phyloP scores from a whole-genome alignment of 768 basidiomycete species.

The Pulveroboletus sp. region DNA sequence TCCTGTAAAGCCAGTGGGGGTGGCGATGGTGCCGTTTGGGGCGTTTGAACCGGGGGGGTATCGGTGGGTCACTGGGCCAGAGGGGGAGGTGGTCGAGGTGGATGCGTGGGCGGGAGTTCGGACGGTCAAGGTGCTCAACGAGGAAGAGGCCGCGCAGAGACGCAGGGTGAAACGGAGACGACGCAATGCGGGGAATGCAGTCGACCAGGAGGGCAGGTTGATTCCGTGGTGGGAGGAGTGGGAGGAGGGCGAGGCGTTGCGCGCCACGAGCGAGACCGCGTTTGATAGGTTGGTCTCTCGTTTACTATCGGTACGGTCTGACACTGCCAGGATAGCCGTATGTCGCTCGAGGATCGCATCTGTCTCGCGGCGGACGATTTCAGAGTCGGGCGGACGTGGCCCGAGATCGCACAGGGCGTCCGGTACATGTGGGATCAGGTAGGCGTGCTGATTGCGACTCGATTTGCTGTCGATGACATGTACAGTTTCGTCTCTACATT shows the following conservation, averaged over 20 bases:
- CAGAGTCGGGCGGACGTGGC: slow-evolving; percentile 29
- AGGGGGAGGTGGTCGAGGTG: slow-evolving; percentile 23
- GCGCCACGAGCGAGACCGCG: slow-evolving; percentile 13
- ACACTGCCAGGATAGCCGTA: slow-evolving; percentile 1
- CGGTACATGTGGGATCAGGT: slow-evolving; percentile 32
- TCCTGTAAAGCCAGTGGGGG: slow-evolving; percentile 39
- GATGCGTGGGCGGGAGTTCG: slow-evolving; percentile 21
- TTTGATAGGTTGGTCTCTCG: slow-evolving; percentile 32
- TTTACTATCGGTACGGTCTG: not conserved
- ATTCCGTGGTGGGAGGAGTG: slow-evolving; percentile 35
- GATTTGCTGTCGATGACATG: not conserved
- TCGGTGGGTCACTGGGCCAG: not conserved
- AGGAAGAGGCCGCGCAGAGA: slow-evolving; percentile 17
- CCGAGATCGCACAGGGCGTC: slow-evolving; percentile 28
- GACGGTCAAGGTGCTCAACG: slow-evolving; percentile 26
- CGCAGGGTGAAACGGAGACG: slow-evolving; percentile 13
- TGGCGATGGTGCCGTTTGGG: slow-evolving; percentile 42
- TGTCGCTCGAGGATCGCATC: slow-evolving; percentile 20
- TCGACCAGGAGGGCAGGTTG: slow-evolving; percentile 18
- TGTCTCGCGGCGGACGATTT: slow-evolving; percentile 31
- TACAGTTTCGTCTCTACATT: slow-evolving; percentile 31
- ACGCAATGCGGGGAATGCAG: slow-evolving; percentile 19
- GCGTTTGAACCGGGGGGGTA: slow-evolving; percentile 35
- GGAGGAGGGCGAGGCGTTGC: slow-evolving; percentile 25
- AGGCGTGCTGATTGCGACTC: not conserved